phyloP scores from a whole-genome alignment of 2,329 filamentous ascomycete genomes.

The Hirsutella thompsonii region DNA sequence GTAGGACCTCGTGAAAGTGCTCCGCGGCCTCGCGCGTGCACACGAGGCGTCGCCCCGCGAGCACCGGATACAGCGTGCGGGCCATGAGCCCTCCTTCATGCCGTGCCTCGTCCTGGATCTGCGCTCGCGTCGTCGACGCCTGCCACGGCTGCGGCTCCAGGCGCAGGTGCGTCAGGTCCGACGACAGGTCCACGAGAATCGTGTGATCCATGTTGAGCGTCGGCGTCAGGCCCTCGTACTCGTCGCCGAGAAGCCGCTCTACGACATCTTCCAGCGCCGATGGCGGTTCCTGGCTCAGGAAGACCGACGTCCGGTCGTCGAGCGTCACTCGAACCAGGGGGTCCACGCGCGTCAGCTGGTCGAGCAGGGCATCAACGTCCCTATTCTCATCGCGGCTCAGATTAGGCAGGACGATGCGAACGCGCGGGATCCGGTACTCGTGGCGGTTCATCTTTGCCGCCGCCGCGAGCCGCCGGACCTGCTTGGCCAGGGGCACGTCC shows the following conservation, averaged over 20 bases:
- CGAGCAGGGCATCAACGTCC: constrained; percentile 19
- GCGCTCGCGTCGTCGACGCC: constrained; percentile 15
- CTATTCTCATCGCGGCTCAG: constrained; percentile 13
- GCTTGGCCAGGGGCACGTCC: constrained; percentile 18
- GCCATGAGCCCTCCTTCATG: constrained; percentile 20
- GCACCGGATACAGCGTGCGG: constrained; percentile 20
- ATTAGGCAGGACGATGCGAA: constrained; percentile 21
- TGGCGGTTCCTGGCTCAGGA: constrained; percentile 12
- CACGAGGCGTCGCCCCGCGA: constrained; percentile 18
- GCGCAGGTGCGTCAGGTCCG: constrained; percentile 23
- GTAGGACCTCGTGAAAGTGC: constrained; percentile 23
- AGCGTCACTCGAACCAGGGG: constrained; percentile 18
- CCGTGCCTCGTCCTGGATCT: constrained; percentile 21
- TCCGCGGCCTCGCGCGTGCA: constrained; percentile 25
- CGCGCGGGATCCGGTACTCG: constrained; percentile 21
- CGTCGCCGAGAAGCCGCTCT: constrained; percentile 16
- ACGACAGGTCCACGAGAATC: constrained; percentile 25
- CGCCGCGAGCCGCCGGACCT: constrained; percentile 18
- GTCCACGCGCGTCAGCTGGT: constrained; percentile 16
- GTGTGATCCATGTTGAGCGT: constrained; percentile 28
- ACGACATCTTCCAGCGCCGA: constrained; percentile 13
- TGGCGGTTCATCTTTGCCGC: constrained; percentile 22
- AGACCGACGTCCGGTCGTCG: constrained; percentile 14
- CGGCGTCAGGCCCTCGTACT: constrained; percentile 18
- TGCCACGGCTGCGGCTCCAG: constrained; percentile 21